Evolutionary conservation across 768 basidiomycete species (phyloP).

Genomic region (Pseudohyphozyma bogoriensis): DNA sequence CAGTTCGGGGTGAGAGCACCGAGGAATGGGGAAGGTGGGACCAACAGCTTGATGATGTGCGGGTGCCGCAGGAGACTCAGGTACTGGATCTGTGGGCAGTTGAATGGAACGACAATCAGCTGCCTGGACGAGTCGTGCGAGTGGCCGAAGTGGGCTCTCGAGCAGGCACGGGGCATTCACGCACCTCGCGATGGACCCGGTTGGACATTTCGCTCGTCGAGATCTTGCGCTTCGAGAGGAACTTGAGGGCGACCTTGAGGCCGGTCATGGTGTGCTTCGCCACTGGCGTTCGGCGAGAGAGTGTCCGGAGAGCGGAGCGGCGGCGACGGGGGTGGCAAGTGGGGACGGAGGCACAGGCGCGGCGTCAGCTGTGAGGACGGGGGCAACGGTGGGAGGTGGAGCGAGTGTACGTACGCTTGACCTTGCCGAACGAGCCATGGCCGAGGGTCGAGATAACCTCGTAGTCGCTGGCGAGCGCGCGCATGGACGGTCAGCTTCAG

Average conservation of each 20-base stretch:
- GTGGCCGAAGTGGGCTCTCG: background rate
- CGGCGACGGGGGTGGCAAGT: background rate
- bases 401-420: conserved; percentile 67
- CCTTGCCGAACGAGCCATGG: conserved; percentile 96
- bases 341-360: no score
- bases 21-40: conserved; percentile 6
- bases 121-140: background rate
- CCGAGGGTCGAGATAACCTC: conserved; percentile 57
- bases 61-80: conserved; percentile 87
- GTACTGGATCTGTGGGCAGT: conserved; percentile 59
- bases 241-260: conserved; percentile 95
- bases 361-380: no score
- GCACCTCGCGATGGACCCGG: conserved; percentile 69
- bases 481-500: background rate
- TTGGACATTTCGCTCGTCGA: conserved; percentile 82
- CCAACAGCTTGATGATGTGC: conserved; percentile 92
- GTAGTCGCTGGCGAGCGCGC: conserved; percentile 13
- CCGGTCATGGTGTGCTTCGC: conserved; percentile 89
- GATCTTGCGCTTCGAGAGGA: conserved; percentile 88
- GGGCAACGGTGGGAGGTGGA: background rate
- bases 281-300: no score
- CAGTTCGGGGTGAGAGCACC: conserved; percentile 33
- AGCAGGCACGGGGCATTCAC: background rate
- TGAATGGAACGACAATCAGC: background rate
- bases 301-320: no score